phyloP scores from a whole-genome alignment of 306 rosid genomes.

The Medicago arabica region DNA sequence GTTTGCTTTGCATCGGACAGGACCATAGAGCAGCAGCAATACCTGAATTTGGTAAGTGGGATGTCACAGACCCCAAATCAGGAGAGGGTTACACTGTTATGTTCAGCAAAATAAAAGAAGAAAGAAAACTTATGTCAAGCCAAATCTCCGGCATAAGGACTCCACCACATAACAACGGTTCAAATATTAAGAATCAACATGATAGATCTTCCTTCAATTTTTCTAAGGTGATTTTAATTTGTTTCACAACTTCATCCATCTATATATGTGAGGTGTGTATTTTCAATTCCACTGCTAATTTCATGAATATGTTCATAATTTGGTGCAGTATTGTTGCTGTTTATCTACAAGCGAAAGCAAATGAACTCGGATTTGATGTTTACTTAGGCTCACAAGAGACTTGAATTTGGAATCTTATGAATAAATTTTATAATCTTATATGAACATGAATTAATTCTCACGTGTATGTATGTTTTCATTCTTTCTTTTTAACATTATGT shows the following conservation, averaged over 20 bases:
- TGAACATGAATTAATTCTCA: not conserved
- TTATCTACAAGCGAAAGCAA: conserved; percentile 31
- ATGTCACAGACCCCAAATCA: conserved; percentile 40
- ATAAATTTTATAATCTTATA: not conserved
- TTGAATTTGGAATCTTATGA: not conserved
- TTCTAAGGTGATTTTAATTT: conserved; percentile 31
- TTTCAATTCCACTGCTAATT: not conserved
- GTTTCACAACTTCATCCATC: too few relatives aligned
- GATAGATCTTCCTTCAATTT: conserved; percentile 11
- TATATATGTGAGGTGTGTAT: not conserved
- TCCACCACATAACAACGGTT: conserved; percentile 16
- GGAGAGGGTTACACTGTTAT: conserved; percentile 44
- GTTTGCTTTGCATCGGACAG: conserved; percentile 1
- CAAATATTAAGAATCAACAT: conserved; percentile 33
- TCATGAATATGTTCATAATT: conserved; percentile 1
- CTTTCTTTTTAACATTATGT: not conserved
- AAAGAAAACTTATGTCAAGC: conserved; percentile 2
- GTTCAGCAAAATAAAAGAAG: conserved; percentile 44
- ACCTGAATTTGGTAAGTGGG: conserved; percentile 49
- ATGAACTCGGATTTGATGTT: conserved; percentile 17
- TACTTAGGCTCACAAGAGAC: not conserved
- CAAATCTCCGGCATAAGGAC: not conserved
- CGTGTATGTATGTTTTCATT: not conserved
- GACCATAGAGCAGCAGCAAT: conserved; percentile 7
- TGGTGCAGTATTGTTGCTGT: conserved; percentile 51